These are phyloP conservation scores for Taxawa tesnikishii DNA, from an alignment of 2,329 filamentous ascomycete genomes.

Conservation along the genomic window DNA sequence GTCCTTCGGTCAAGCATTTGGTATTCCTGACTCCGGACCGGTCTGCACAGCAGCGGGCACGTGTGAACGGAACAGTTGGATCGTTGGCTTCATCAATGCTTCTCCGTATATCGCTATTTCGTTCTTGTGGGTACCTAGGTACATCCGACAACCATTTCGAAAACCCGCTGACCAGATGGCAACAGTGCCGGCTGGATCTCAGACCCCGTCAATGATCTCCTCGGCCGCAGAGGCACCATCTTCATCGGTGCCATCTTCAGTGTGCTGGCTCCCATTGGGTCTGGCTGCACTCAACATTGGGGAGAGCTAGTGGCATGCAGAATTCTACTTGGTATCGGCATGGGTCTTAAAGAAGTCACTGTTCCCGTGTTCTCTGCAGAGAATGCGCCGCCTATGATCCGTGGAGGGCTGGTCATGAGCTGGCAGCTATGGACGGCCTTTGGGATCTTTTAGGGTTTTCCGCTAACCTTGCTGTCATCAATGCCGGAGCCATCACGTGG, in stretches of 20 bases:
- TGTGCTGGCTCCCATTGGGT: slow-evolving; percentile 57
- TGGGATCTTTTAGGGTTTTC: slow-evolving; percentile 53
- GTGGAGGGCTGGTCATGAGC: slow-evolving; percentile 44
- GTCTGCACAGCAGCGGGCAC: slow-evolving; percentile 9
- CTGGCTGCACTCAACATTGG: slow-evolving; percentile 46
- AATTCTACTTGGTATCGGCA: slow-evolving; percentile 26
- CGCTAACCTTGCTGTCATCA: slow-evolving; percentile 47
- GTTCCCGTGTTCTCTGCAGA: slow-evolving; percentile 42
- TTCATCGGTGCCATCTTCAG: slow-evolving; percentile 39
- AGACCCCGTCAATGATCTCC: slow-evolving; percentile 22
- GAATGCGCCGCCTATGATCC: slow-evolving; percentile 41
- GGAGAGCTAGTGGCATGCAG: slow-evolving; percentile 26
- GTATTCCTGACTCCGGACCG: slow-evolving; percentile 8
- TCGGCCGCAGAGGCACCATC: slow-evolving; percentile 24
- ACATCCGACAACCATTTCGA: no score
- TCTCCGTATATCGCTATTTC: slow-evolving; percentile 27
- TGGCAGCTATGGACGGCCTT: slow-evolving; percentile 44
- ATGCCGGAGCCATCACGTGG: slow-evolving; percentile 47
- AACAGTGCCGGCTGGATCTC: slow-evolving; percentile 22
- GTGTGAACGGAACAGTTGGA: slow-evolving; percentile 38
- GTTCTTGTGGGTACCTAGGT: no score
- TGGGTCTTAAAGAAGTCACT: slow-evolving; percentile 32
- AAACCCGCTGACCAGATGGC: no score
- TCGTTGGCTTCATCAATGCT: slow-evolving; percentile 49
- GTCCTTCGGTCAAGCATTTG: slow-evolving; percentile 12